Evolutionary conservation across 2,329 filamentous ascomycete genomes (phyloP).

Genomic region (Hymenoscyphus fructigenus): DNA sequence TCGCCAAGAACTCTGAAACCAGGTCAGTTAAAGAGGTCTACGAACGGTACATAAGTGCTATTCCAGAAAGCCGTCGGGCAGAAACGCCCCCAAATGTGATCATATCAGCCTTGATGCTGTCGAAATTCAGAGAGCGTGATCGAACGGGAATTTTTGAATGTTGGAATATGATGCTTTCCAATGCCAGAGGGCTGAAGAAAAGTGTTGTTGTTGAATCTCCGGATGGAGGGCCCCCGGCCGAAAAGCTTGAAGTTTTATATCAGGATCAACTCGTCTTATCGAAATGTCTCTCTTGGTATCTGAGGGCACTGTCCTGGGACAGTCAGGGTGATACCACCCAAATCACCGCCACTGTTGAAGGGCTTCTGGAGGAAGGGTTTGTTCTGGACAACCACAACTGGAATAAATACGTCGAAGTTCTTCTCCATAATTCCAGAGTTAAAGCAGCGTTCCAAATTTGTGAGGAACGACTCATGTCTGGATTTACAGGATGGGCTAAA

Average conservation of each 20-base stretch:
- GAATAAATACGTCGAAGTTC: conserved; percentile 70
- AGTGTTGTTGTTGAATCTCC: conserved; percentile 18
- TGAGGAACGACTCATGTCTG: conserved; percentile 74
- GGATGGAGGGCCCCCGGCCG: not conserved
- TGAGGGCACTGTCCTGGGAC: conserved; percentile 51
- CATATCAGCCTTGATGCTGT: conserved; percentile 66
- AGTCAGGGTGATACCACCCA: conserved; percentile 48
- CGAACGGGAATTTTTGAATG: conserved; percentile 61
- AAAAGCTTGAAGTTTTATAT: conserved; percentile 14
- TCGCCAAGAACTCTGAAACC: conserved; percentile 47
- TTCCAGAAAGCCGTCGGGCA: conserved; percentile 37
- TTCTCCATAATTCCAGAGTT: conserved; percentile 58
- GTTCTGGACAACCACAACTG: conserved; percentile 72
- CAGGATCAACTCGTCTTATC: conserved; percentile 42
- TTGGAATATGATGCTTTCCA: conserved; percentile 54
- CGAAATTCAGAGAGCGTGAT: conserved; percentile 57
- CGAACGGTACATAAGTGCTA: conserved; percentile 49
- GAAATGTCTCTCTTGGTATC: conserved; percentile 46
- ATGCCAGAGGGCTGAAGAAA: conserved; percentile 7
- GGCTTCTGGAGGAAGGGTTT: conserved; percentile 63
- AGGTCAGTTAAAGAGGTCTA: conserved; percentile 55
- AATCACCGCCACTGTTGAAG: conserved; percentile 50
- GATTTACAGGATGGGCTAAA: conserved; percentile 71
- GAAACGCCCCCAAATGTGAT: conserved; percentile 52
- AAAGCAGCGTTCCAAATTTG: conserved; percentile 70